phyloP scores from a whole-genome alignment of 805 yeast species.

The Candida jianshihensis region DNA sequence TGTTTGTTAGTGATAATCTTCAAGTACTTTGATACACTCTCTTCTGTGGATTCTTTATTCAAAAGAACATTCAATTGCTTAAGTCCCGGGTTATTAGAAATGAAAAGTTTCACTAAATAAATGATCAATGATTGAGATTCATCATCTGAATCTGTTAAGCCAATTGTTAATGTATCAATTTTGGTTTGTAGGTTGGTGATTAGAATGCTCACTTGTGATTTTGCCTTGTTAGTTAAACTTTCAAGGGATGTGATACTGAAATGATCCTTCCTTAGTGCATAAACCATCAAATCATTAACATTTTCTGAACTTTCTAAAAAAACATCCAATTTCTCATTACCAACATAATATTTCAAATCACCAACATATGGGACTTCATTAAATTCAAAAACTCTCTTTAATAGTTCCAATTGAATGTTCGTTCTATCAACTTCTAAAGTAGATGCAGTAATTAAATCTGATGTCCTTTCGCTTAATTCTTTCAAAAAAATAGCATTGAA shows the following conservation, averaged over 20 bases:
- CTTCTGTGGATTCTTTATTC: background rate
- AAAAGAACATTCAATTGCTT: background rate
- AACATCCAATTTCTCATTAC: slow-evolving; percentile 57
- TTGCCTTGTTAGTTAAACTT: background rate
- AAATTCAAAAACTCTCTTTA: slow-evolving; percentile 28
- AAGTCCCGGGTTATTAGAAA: background rate
- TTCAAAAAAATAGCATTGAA: slow-evolving; percentile 50
- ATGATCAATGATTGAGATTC: background rate
- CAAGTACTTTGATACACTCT: background rate
- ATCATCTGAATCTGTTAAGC: background rate
- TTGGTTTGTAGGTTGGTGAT: background rate
- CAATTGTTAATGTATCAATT: background rate
- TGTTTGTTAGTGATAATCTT: background rate
- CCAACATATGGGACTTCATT: slow-evolving; percentile 58
- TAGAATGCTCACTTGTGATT: background rate
- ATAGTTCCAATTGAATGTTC: slow-evolving; percentile 26
- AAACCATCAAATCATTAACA: slow-evolving; percentile 16
- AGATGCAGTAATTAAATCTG: slow-evolving; percentile 64
- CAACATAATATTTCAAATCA: slow-evolving; percentile 60
- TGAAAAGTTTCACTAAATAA: background rate
- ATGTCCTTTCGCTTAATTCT: slow-evolving; percentile 58
- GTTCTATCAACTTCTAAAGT: slow-evolving; percentile 25
- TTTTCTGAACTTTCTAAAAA: slow-evolving; percentile 73
- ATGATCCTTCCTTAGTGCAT: slow-evolving; percentile 9
- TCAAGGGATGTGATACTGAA: background rate